phyloP scores from a whole-genome alignment of 352 stramenopile genomes.

The Phytophthora pini region DNA sequence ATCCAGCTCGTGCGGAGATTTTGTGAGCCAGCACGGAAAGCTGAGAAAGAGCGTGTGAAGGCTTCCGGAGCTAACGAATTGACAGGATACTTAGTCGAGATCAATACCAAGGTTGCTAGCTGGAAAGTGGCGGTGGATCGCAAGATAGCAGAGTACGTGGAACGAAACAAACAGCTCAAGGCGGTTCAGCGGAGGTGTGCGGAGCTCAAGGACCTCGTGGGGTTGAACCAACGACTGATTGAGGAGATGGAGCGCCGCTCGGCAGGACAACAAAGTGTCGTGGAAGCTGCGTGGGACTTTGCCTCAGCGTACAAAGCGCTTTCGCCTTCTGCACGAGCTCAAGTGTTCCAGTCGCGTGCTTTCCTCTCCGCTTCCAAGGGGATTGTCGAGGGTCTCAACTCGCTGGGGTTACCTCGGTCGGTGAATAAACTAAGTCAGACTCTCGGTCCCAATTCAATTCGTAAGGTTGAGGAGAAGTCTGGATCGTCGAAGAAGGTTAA shows the following conservation, averaged over 20 bases:
- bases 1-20: constrained; percentile 55
- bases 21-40: constrained; percentile 36
- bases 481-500: constrained; percentile 12
- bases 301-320: constrained; percentile 47
- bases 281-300: constrained; percentile 54
- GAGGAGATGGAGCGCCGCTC: constrained; percentile 51
- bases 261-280: constrained; percentile 39
- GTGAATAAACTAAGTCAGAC: constrained; percentile 23
- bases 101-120: constrained; percentile 50
- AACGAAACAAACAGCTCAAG: constrained; percentile 50
- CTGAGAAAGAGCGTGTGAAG: constrained; percentile 7
- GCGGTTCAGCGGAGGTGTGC: constrained; percentile 48
- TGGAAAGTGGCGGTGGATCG: constrained; percentile 57
- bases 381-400: constrained; percentile 46
- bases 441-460: not conserved
- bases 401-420: constrained; percentile 35
- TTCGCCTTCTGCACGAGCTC: constrained; percentile 36
- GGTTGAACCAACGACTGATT: constrained; percentile 50
- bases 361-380: constrained; percentile 50
- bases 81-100: constrained; percentile 46
- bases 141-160: constrained; percentile 50
- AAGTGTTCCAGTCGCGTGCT: constrained; percentile 48
- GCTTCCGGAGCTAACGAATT: constrained; percentile 15
- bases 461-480: not conserved
- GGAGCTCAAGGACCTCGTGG: constrained; percentile 58